Percentiles rank a stretch among this genome's conserved stretches.
phyloP scores from a whole-genome alignment of 106 monocot species.

The Chionographis japonica region DNA sequence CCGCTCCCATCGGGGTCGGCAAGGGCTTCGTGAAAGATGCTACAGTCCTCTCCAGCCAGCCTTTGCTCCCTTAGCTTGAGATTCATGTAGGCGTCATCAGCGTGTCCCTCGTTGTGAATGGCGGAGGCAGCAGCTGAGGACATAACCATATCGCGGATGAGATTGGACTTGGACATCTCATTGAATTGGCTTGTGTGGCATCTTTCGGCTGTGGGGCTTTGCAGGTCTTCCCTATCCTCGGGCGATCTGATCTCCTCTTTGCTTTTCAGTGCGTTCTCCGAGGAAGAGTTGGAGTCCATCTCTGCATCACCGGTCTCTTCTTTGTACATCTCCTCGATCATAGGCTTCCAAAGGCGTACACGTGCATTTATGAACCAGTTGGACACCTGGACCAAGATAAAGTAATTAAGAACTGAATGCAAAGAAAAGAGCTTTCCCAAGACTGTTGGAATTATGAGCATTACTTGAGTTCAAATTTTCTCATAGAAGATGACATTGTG shows the following conservation, averaged over 20 bases:
- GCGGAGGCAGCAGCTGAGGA: constrained; percentile 1
- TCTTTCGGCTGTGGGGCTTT: constrained; percentile 36
- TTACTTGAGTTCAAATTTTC: too few species aligned
- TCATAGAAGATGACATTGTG: too few species aligned
- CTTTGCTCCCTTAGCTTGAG: constrained; percentile 35
- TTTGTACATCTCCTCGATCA: constrained; percentile 99
- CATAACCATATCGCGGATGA: constrained; percentile 12
- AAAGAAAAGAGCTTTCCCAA: too few species aligned
- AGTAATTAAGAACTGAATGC: not conserved
- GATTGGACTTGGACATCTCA: constrained; percentile 29
- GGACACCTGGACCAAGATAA: constrained; percentile 45
- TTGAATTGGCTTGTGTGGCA: constrained; percentile 32
- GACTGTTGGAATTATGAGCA: too few species aligned
- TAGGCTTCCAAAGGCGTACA: constrained; percentile 95
- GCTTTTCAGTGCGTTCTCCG: constrained; percentile 44
- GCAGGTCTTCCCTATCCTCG: constrained; percentile 47
- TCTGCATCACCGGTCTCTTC: constrained; percentile 78
- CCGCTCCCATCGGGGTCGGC: constrained; percentile 19
- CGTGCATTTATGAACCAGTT: constrained; percentile 99
- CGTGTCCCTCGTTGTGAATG: constrained; percentile 21
- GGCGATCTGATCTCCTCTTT: constrained; percentile 33
- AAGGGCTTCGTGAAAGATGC: constrained; percentile 41
- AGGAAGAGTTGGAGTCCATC: constrained; percentile 74
- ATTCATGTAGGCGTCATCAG: constrained; percentile 37
- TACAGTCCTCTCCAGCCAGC: constrained; percentile 11